Evolutionary conservation across 495 filamentous ascomycete genomes (phyloP), one percentile per base, ranked within the genome.

Genomic region (Talaromyces borbonicus): DNA sequence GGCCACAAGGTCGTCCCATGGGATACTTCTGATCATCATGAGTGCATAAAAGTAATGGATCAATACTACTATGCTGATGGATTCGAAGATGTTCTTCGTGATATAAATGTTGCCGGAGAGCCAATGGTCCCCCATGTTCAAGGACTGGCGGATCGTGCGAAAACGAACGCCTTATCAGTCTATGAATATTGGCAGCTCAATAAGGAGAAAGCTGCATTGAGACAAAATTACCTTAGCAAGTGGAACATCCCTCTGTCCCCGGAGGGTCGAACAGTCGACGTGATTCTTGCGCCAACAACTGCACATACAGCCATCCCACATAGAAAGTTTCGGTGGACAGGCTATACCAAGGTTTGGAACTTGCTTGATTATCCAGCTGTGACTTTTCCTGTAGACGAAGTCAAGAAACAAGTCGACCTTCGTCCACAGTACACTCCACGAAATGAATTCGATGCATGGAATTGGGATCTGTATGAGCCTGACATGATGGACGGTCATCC

Each of bases 331-430:
- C 59, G 55, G 8, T 70, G 67, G 65, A 62, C 79, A 37, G 70
- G 71, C 0, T 87, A 85, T 52, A 83, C 79, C 0, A 66, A 69
- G 32, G 75, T 83, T 49, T 86, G 82, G 81, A 85, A 87, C 55
- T 52, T 85, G 26, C 59, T 85, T 0, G 80, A 85, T 53, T 85
- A 80, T 52, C 74, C 75, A 7, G 63, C 69, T 20, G 61, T 79
- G 25, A 71, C 73, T 4, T 60, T 83, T 36, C 79, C 79, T 1
- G 69, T 81, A 16, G 66, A 70, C 15, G 58, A 63, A 20, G 75
- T 73, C 7, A 67, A 56, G n/a, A 62, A 61, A 5, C 59, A 59
- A 30, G 62, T 72, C 65, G 64, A 69, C 43, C 63, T 68, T 46
- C 49, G 63, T 43, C 59, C 67, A 7, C 52, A 57, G 5, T 83